Evolutionary conservation across 2,329 filamentous ascomycete species (phyloP), one percentile per base, ranked within the genome.

Genomic region (Sarocladium kiliense): DNA sequence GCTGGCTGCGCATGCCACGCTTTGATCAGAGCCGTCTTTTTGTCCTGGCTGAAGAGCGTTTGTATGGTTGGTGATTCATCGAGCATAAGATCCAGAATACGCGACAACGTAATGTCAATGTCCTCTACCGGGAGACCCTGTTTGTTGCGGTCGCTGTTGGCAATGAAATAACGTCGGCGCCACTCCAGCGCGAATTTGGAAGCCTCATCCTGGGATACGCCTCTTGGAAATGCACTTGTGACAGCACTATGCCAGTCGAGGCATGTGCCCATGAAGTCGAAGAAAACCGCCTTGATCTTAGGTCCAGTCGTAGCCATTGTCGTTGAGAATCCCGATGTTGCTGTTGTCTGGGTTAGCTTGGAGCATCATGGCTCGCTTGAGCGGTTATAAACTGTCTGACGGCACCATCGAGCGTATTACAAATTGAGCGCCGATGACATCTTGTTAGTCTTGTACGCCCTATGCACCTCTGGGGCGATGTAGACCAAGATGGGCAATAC

Each of bases 231-330:
- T 2, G 68, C 62, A 18, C 62, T 26, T n/a, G 69, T 58, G 10
- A 74, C 67, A 36, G 69, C 68, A 47, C 62, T 64, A 57, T 81
- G 77, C 79, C 77, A 82, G 63, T 83, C 72, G 2, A 79, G 75
- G 58, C 78, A 82, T 25, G 79, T 82, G 23, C 80, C 78, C 78
- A 82, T 82, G 61, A 82, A 77, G 65, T 82, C 77, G 65, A 81
- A 82, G 59, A 81, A 75, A 41, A 80, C 68, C 2, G 75, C 77
- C 63, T 74, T 78, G 56, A 74, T 67, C 55, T 57, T 58, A 6
- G 7, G n/a, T 9, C 16, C 36, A n/a, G 36, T n/a, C 6, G 36
- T 39, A 6, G 36, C 12, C 36, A 39, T 44, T 21, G 3, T 23
- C 41, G 37, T 44, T 44, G 18, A 44, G 11, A 44, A 41, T 41